Evolutionary conservation across 2,329 filamentous ascomycete genomes (phyloP).

Genomic region (Alternaria sp.): DNA sequence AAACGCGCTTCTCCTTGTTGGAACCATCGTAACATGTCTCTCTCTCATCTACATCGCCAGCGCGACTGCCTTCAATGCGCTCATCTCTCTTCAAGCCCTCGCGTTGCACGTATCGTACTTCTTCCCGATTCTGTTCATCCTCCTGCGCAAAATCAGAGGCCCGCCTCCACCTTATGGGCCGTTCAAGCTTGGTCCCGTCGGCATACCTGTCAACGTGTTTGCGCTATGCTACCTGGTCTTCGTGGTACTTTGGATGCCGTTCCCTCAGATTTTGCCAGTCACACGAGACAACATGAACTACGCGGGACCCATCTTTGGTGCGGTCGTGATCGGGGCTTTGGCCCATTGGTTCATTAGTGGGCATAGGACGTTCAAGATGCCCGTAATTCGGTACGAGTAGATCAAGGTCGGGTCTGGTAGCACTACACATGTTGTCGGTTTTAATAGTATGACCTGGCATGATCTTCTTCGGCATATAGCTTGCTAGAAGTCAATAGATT

Average conservation of each 20-base stretch:
- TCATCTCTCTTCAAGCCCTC: constrained; percentile 42
- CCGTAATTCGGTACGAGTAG: constrained; percentile 30
- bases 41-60: constrained; percentile 41
- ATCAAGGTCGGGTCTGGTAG: neutral
- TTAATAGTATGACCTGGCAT: neutral
- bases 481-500: neutral
- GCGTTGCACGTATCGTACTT: constrained; percentile 44
- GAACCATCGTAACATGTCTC: constrained; percentile 39
- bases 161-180: constrained; percentile 33
- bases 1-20: constrained; percentile 33
- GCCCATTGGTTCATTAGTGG: constrained; percentile 28
- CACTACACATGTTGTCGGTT: neutral
- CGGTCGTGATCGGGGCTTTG: constrained; percentile 31
- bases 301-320: constrained; percentile 35
- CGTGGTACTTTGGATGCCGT: constrained; percentile 40
- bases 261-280: constrained; percentile 36
- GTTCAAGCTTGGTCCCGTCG: constrained; percentile 35
- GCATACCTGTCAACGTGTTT: constrained; percentile 33
- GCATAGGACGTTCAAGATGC: constrained; percentile 31
- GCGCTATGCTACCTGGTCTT: constrained; percentile 34
- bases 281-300: constrained; percentile 42
- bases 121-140: constrained; percentile 37
- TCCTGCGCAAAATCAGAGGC: constrained; percentile 27
- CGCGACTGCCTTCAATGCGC: constrained; percentile 45
- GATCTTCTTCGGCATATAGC: neutral